Evolutionary conservation across 1,284 basidiomycete species (phyloP).

Genomic region (Mycena citricolor): DNA sequence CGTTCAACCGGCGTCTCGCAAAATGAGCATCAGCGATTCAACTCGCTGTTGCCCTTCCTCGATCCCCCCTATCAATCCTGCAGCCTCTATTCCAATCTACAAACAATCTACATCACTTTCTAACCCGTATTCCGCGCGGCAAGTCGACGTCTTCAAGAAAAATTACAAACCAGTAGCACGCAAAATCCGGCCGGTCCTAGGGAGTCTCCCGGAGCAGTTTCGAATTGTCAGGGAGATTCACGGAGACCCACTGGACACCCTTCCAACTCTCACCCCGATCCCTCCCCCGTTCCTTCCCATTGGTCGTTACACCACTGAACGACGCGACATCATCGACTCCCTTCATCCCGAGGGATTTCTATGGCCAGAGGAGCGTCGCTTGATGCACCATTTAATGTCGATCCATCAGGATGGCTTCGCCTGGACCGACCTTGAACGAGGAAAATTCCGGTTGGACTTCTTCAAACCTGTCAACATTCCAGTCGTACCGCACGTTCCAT

Average conservation of each 20-base stretch:
- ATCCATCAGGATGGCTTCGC: conserved; percentile 29
- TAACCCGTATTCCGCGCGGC: no score
- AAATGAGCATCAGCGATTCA: no score
- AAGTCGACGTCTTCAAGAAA: conserved; percentile 3
- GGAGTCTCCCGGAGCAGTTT: conserved; percentile 1
- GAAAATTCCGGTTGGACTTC: conserved; percentile 34
- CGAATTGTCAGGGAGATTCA: background rate
- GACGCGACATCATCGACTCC: conserved; percentile 3
- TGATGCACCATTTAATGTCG: conserved; percentile 27
- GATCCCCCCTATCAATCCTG: no score
- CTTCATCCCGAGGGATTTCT: conserved; percentile 16
- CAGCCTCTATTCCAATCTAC: no score
- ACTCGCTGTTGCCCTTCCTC: no score
- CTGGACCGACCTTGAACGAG: conserved; percentile 35
- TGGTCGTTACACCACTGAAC: background rate
- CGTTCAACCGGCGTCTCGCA: no score
- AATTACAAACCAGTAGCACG: conserved; percentile 1
- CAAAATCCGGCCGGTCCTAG: background rate
- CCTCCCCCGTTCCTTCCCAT: conserved; percentile 8
- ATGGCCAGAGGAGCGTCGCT: conserved; percentile 22
- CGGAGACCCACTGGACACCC: conserved; percentile 4
- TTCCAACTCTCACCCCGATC: background rate
- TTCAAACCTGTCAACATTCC: conserved; percentile 37
- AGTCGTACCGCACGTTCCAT: conserved; percentile 34
- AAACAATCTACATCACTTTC: no score